Evolutionary conservation across 1,139 yeast genomes (phyloP).

Genomic region (Yamadazyma spencermartinsiae): DNA sequence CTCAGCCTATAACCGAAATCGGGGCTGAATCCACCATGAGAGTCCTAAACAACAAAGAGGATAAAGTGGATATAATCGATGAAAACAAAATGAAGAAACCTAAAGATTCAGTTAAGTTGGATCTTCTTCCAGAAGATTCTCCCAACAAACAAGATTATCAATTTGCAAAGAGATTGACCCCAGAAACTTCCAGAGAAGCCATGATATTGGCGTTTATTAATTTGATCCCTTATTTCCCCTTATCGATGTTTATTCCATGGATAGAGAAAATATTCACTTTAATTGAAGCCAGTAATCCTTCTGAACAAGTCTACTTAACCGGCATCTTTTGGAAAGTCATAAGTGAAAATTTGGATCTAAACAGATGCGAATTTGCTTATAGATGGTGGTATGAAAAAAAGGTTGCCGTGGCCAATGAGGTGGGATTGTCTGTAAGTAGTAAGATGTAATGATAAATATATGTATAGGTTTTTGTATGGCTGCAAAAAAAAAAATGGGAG

Average conservation of each 20-base stretch:
- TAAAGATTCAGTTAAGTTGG: slow-evolving; percentile 25
- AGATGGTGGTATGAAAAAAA: slow-evolving; percentile 58
- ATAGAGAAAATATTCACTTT: slow-evolving; percentile 45
- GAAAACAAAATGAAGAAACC: slow-evolving; percentile 38
- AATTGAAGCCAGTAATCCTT: slow-evolving; percentile 39
- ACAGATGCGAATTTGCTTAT: slow-evolving; percentile 61
- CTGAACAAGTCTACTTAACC: slow-evolving; percentile 29
- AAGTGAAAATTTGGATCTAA: slow-evolving; percentile 54
- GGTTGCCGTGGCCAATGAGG: neutral
- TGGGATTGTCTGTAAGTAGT: neutral
- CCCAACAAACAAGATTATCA: slow-evolving; percentile 18
- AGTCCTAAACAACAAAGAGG: slow-evolving; percentile 24
- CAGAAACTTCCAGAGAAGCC: slow-evolving; percentile 55
- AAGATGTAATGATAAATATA: neutral
- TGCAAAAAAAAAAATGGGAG: neutral
- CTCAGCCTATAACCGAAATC: slow-evolving; percentile 41
- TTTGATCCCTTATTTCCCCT: slow-evolving; percentile 56
- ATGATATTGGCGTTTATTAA: slow-evolving; percentile 48
- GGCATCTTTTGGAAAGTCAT: slow-evolving; percentile 40
- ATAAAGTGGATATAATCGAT: slow-evolving; percentile 27
- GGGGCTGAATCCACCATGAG: slow-evolving; percentile 39
- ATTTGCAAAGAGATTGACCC: slow-evolving; percentile 26
- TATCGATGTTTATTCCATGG: slow-evolving; percentile 47
- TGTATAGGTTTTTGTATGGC: too few species aligned
- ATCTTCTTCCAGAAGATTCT: slow-evolving; percentile 20